Evolutionary conservation across 805 yeast species (phyloP), one percentile per base, ranked within the genome.

Genomic region (Suhomyces vadensis): DNA sequence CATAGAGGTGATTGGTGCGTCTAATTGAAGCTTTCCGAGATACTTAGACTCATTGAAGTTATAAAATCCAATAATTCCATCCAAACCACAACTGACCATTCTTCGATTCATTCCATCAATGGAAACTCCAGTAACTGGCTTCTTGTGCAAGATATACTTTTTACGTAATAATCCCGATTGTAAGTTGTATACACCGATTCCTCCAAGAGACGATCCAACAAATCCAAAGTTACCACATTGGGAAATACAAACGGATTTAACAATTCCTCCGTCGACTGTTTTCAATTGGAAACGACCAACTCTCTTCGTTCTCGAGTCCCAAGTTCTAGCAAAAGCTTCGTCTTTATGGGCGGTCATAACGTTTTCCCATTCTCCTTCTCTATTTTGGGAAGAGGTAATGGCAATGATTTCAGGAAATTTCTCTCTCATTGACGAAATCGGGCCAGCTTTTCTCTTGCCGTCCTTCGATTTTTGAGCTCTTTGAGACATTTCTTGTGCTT

Each of bases 141-240:
- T 83, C 56, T 83, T 86, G 54, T 86, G 95, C 25, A 83, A 64
- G 48, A 77, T 75, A 58, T 85, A 83, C 54, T 77, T 78, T 55
- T 85, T 83, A 53, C 97, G 77, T 38, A 83, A 63, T 14, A 78
- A 65, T n/a, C 99, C 99, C 58, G 96, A 87, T 65, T 94, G 99
- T 60, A 94, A 68, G 61, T 94, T 94, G 64, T 83, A 91, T 8
- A 83, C 89, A 23, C 85, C 89, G 49, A 94, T 83, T 10, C 86
- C 83, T 50, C 99, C 99, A 35, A 69, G 64, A 2, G 91, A 77
- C 2, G 97, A 89, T 9, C 98, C 99, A 16, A 95, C 85, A 31
- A 92, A 67, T 1, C 87, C 97, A 64, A 95, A 94, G 63, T 95
- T 95, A 29, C 99, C 99, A 75, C 99, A 94, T 44, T 82, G 86